These are phyloP conservation scores for Ogataea neopini DNA, from an alignment of 805 yeast species.

Conservation along the genomic window DNA sequence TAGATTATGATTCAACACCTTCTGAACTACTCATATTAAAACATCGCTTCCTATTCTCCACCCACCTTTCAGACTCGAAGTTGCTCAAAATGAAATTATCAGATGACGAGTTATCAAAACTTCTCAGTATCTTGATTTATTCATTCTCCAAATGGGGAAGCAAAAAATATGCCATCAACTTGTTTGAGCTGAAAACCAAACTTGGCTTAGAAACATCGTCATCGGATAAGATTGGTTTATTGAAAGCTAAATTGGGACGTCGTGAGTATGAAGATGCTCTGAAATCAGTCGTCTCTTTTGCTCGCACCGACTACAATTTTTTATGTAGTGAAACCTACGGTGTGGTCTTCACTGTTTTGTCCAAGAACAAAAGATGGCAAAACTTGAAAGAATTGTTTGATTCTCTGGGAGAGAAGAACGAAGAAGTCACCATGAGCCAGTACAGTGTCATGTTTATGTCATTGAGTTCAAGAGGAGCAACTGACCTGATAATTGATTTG, in stretches of 20 bases:
- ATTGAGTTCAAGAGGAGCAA: constrained; percentile 53
- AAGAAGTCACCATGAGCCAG: constrained; percentile 50
- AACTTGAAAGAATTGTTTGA: constrained; percentile 58
- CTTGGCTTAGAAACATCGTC: constrained; percentile 7
- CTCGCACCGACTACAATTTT: constrained; percentile 11
- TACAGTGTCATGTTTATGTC: constrained; percentile 64
- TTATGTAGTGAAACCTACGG: constrained; percentile 19
- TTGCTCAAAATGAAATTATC: constrained; percentile 8
- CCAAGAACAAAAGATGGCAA: constrained; percentile 43
- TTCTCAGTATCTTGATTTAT: constrained; percentile 24
- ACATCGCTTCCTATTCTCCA: constrained; percentile 14
- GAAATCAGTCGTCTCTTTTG: constrained; percentile 5
- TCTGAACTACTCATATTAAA: constrained; percentile 16
- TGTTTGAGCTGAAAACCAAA: constrained; percentile 15
- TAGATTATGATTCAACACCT: constrained; percentile 12
- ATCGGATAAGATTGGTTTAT: constrained; percentile 24
- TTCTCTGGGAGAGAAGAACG: constrained; percentile 52
- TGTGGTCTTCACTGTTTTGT: constrained; percentile 20
- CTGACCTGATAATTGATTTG: constrained; percentile 38
- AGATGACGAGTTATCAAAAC: constrained; percentile 5
- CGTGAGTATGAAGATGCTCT: constrained; percentile 18
- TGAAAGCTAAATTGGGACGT: constrained; percentile 18
- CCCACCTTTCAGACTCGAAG: constrained; percentile 14
- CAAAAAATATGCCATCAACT: constrained; percentile 13
- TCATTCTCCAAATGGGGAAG: constrained; percentile 27